Evolutionary conservation across 2,329 filamentous ascomycete species (phyloP).

Genomic region (Sclerotinia minor): DNA sequence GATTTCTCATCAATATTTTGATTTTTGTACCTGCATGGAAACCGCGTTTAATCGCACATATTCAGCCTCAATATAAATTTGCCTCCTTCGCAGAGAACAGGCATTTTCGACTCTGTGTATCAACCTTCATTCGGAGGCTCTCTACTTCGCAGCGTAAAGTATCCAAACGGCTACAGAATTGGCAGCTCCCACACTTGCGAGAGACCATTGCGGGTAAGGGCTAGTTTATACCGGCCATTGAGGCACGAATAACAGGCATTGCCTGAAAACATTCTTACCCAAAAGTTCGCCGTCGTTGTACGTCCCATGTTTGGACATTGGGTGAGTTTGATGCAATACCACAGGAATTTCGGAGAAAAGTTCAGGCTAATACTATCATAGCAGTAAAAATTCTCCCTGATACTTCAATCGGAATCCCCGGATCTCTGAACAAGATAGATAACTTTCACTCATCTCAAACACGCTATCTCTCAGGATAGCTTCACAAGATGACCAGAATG

Average conservation of each 20-base stretch:
- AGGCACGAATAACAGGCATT: not conserved
- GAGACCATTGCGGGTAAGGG: no score
- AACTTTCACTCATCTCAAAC: not conserved
- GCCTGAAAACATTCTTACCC: not conserved
- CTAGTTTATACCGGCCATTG: not conserved
- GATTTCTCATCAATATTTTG: not conserved
- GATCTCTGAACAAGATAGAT: not conserved
- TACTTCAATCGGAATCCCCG: not conserved
- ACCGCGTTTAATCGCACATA: not conserved
- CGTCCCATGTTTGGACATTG: not conserved
- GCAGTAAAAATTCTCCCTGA: not conserved
- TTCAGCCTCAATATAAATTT: not conserved
- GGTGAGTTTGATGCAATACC: not conserved
- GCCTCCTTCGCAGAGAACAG: not conserved
- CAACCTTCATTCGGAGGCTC: not conserved
- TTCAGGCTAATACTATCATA: not conserved
- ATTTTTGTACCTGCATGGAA: conserved; percentile 18
- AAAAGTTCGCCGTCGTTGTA: not conserved
- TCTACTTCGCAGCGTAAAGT: not conserved
- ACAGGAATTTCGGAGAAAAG: not conserved
- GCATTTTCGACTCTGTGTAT: not conserved
- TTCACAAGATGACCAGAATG: conserved; percentile 26
- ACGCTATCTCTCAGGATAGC: not conserved
- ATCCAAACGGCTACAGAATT: not conserved
- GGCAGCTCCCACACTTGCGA: not conserved